A percentile compares a stretch with the other conserved stretches of the same genome.
Conservation (phyloP, 163 green algal species). For the Chloromonas sp. region DNA sequence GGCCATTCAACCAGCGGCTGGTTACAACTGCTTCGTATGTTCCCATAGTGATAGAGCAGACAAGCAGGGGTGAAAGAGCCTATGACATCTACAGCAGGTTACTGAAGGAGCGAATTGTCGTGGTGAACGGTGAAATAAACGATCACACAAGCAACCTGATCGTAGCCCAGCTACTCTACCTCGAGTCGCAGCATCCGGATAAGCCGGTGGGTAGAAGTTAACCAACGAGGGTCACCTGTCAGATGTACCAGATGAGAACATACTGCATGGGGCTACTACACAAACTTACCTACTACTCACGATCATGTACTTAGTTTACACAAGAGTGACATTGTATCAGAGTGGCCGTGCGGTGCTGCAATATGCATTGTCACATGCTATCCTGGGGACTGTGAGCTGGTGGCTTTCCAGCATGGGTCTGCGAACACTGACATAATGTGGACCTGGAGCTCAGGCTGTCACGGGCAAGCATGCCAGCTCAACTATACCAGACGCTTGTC, state of each 20-base stretch:
- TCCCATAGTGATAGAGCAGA: slow-evolving; percentile 80
- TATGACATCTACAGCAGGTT: slow-evolving; percentile 84
- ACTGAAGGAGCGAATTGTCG: slow-evolving; percentile 88
- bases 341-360: background rate
- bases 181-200: slow-evolving; percentile 82
- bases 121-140: slow-evolving; percentile 71
- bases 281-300: no score
- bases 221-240: no score
- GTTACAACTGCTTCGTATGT: slow-evolving; percentile 25
- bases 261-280: no score
- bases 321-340: background rate
- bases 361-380: background rate
- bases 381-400: background rate
- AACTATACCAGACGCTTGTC: no score
- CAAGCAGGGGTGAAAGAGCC: slow-evolving; percentile 64
- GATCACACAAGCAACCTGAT: slow-evolving; percentile 64
- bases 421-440: no score
- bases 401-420: no score
- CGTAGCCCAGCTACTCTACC: slow-evolving; percentile 90
- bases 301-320: no score
- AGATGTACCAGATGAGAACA: no score
- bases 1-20: background rate
- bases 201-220: slow-evolving; percentile 17
- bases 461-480: no score
- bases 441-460: no score